Evolutionary conservation across 129 eudicot genomes (phyloP).

Genomic region (Flaveria brownii): DNA sequence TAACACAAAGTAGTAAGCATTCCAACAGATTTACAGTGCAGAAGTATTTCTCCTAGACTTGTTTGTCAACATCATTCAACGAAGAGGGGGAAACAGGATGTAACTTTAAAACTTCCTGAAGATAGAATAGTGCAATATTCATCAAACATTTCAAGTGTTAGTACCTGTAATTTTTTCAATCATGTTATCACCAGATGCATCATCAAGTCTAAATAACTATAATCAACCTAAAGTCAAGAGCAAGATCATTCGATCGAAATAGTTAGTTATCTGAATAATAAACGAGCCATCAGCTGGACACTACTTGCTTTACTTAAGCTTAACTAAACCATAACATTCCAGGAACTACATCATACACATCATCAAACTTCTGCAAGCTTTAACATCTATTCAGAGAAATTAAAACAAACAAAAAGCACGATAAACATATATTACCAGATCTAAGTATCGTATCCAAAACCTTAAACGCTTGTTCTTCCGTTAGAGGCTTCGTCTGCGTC

Average conservation of each 20-base stretch:
- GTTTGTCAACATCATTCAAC: neutral
- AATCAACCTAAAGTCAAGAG: neutral
- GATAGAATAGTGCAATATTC: neutral
- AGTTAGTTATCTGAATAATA: neutral
- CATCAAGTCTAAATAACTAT: neutral
- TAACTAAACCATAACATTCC: neutral
- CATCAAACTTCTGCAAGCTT: conserved; percentile 7
- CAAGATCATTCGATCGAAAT: neutral
- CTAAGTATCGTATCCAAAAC: conserved; percentile 79
- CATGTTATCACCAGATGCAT: neutral
- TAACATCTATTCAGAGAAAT: neutral
- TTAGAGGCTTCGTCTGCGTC: conserved; percentile 83
- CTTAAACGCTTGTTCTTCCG: conserved; percentile 84
- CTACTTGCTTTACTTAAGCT: neutral
- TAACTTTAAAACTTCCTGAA: neutral
- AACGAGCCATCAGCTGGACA: neutral
- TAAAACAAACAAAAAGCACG: neutral
- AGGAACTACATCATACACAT: neutral
- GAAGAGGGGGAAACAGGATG: neutral
- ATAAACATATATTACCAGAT: conserved; percentile 54
- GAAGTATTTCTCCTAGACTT: conserved; percentile 1
- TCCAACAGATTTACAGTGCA: neutral
- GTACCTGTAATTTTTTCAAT: neutral
- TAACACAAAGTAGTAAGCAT: neutral
- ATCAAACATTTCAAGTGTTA: neutral